A percentile compares a stretch with the other conserved stretches of the same genome.
phyloP scores from a whole-genome alignment of 768 basidiomycete species.

The Macrolepiota fuliginosa region DNA sequence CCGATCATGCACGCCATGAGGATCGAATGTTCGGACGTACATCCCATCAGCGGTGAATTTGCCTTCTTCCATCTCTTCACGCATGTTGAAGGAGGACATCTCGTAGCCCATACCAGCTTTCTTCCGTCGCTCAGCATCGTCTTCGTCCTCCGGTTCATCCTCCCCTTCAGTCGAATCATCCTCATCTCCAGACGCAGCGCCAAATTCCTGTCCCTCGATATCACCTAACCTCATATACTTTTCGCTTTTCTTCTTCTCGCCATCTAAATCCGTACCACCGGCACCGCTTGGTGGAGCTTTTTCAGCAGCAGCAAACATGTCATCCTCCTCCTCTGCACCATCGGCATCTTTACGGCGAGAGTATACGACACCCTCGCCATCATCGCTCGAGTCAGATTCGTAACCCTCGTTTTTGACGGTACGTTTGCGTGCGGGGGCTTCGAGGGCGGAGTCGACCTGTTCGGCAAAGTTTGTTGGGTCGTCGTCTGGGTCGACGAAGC shows the following conservation, averaged over 20 bases:
- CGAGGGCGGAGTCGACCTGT: slow-evolving; percentile 73
- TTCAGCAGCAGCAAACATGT: slow-evolving; percentile 76
- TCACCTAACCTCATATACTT: slow-evolving; percentile 86
- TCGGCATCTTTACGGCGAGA: slow-evolving; percentile 64
- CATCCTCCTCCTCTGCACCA: slow-evolving; percentile 57
- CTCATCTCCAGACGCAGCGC: slow-evolving; percentile 34
- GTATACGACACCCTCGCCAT: slow-evolving; percentile 90
- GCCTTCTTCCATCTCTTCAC: slow-evolving; percentile 97
- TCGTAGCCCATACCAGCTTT: slow-evolving; percentile 93
- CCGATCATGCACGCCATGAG: slow-evolving; percentile 86
- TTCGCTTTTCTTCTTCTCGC: slow-evolving; percentile 59
- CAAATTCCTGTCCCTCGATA: slow-evolving; percentile 97
- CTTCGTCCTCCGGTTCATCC: slow-evolving; percentile 67
- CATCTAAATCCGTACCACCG: not conserved
- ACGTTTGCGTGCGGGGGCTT: slow-evolving; percentile 66
- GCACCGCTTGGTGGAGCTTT: slow-evolving; percentile 30
- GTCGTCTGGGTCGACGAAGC: slow-evolving; percentile 73
- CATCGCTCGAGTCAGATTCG: slow-evolving; percentile 92
- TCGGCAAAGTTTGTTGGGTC: slow-evolving; percentile 77
- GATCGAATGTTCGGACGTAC: slow-evolving; percentile 84
- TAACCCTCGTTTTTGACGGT: slow-evolving; percentile 84
- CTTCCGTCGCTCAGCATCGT: slow-evolving; percentile 70
- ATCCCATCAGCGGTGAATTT: slow-evolving; percentile 94
- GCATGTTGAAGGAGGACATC: slow-evolving; percentile 97
- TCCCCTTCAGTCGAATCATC: slow-evolving; percentile 38